Evolutionary conservation across 2,329 filamentous ascomycete species (phyloP), one percentile per base, ranked within the genome.

Genomic region (Fusarium pseudocircinatum): DNA sequence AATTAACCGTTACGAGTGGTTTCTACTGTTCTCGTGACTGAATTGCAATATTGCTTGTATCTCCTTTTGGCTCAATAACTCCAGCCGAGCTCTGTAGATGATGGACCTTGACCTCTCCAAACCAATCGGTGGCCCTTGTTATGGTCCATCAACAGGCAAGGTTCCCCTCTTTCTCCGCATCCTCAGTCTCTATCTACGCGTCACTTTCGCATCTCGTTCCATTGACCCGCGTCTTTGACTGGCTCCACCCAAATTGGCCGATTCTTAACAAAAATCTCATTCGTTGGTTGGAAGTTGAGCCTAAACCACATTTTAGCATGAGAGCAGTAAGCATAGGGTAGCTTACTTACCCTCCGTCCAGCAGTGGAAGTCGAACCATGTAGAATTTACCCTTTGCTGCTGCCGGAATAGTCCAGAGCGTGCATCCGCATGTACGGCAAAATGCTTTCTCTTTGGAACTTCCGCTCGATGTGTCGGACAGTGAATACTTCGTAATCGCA

Each of bases 231-330:
- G 14, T 70, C 69, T 11, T 76, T 70, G 7, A 74, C 47, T 6
- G 73, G 52, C 7, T 18, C 56, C 47, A 74, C 67, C 78, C 78
- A 81, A 30, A 54, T 54, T 24, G 79, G 79, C 22, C 77, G 61
- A 54, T 77, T 74, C 26, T 69, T 79, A 47, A 76, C 64, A 36
- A 79, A 80, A n/a, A 81, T 76, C 30, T 81, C 79, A 62, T 62
- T 75, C n/a, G 54, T 50, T 9, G 78, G 78, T 20, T 68, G 50
- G 7, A 78, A 28, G 24, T 70, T 53, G 34, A 73, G 57, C 14
- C 75, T 74, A 43, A 57, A 47, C 12, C 6, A 43, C 7, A 10
- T 24, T 18, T 73, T 40, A 69, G 67, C 20, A n/a, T 36, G 6
- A 18, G n/a, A 32, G 10, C 13, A 3, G 16, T 6, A 2, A 18